Base-by-base conservation (phyloP, 169 alveolate species). In the Eimeria tenella region DNA sequence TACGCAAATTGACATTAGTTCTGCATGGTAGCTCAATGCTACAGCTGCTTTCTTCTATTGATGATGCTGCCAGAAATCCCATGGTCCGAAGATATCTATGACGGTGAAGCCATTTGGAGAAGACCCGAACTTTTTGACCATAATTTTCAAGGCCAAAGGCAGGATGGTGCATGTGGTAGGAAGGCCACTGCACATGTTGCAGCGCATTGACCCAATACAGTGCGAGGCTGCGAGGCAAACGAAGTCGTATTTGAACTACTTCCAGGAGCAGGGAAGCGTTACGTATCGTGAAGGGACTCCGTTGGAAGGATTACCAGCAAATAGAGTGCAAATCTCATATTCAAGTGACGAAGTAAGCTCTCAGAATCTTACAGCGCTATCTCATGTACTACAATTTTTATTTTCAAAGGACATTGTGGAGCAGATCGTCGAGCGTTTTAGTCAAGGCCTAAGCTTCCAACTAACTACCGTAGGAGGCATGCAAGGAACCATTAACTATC, bases 181-280 rank as follows among this genome's bases (percentile, higher is more conserved):
- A 50, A 58, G 91, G 81, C 91, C 91, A 21, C 25, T 84, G 52
- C 91, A 84, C 70, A 58, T 84, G 79, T 60, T 84, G 63, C 91
- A 84, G 21, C 62, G 91, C 52, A 84, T 84, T 25, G 91, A 84
- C 21, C 81, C 91, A 13, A 25, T 84, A 11, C 63, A 49, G 23
- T 84, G 91, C 53, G 79, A 19, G 91, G 75, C 79, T 42, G 55
- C 63, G 49, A 62, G 23, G 6, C 42, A 56, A 42, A 23, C 52
- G 70, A 53, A 53, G 70, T 9, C 73, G 53, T 56, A 81, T 23
- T 10, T 81, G 56, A 81, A 81, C 55, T 81, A 81, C 31, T 81
- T 81, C 15, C 70, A 81, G 25, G 74, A 81, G 73, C 73, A 56
- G 25, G 56, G 21, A 56, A 25, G 10, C 0, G 8, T 19, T 10